Base-by-base conservation (phyloP, 306 rosid species). In the Delonix regia region DNA sequence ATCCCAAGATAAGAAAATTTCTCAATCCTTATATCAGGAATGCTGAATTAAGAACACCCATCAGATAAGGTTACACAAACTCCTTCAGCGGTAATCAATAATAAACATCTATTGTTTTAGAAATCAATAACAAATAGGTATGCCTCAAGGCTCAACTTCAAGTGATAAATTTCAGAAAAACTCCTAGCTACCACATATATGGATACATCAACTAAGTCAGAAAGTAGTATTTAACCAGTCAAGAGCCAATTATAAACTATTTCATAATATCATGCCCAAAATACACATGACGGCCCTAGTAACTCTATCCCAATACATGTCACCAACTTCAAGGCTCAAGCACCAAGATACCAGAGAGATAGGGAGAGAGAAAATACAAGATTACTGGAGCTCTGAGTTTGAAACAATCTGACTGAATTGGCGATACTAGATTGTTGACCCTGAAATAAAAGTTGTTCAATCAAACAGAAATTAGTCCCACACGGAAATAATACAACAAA, bases 331-430 rank as follows among this genome's bases (percentile, higher is more conserved):
- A 71, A 71, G 27, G 77, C 65, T 22, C 62, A 71, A 71, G 27
- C 69, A 45, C n/a, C 75, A 44, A 48, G 16, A 41, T 3, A 69
- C 41, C 6, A 4, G 4, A 63, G 28, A 4, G 13, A 78, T 18
- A 44, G 10, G 28, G 59, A 75, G 24, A 47, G 80, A 79, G 79
- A 70, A 60, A 45, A 34, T 85, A 96, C 99, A 76, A 87, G 86
- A 88, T 90, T 87, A 47, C 81, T 69, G 78, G 93, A 84, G 85
- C 66, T 88, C 81, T 82, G 96, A 38, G 85, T 83, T 80, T 96
- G 99, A 57, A 96, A 85, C 94, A 91, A 91, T 93, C 99, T 86
- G 68, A 93, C 94, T 28, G 96, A 90, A 76, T 86, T 84, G 15
- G 88, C 84, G 36, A 96, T 78, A 87, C 75, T 88, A 38, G 96